phyloP scores from a whole-genome alignment of 164 flowering plant genomes.

The Aristolochia californica region DNA sequence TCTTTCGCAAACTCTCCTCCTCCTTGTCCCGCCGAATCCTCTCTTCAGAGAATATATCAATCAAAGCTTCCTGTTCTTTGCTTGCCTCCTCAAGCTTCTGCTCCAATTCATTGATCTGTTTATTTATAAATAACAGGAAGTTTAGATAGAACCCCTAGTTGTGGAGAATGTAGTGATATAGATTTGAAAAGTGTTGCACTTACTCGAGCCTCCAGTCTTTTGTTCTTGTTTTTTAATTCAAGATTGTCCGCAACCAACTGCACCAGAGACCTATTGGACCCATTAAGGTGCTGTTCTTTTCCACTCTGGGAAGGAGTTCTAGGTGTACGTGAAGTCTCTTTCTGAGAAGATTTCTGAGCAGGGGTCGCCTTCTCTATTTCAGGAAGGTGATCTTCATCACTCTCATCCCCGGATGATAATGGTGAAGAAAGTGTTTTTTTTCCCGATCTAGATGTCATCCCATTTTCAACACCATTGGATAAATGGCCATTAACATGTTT shows the following conservation, averaged over 20 bases:
- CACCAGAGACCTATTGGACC: slow-evolving; percentile 9
- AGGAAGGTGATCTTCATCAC: slow-evolving; percentile 12
- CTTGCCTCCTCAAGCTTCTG: slow-evolving; percentile 42
- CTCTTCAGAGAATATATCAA: slow-evolving; percentile 60
- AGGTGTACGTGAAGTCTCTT: slow-evolving; percentile 1
- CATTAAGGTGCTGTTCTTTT: neutral
- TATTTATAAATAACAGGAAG: neutral
- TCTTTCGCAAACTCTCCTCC: slow-evolving; percentile 51
- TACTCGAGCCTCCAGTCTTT: slow-evolving; percentile 45
- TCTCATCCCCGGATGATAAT: slow-evolving; percentile 5
- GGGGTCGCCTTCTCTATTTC: slow-evolving; percentile 7
- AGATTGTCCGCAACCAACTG: slow-evolving; percentile 43
- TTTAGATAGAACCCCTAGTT: neutral
- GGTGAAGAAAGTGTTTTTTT: slow-evolving; percentile 17
- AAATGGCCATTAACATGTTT: slow-evolving; percentile 13
- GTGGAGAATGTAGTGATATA: neutral
- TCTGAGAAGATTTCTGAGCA: slow-evolving; percentile 8
- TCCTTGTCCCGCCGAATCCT: slow-evolving; percentile 55
- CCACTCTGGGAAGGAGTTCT: neutral
- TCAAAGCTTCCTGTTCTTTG: slow-evolving; percentile 65
- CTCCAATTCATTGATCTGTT: slow-evolving; percentile 37
- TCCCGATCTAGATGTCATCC: slow-evolving; percentile 11
- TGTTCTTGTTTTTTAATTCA: slow-evolving; percentile 34
- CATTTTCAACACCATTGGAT: slow-evolving; percentile 8
- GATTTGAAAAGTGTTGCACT: neutral